These are phyloP conservation scores for Fusarium goolgardi DNA, from an alignment of 2,329 filamentous ascomycete species.

Conservation along the genomic window DNA sequence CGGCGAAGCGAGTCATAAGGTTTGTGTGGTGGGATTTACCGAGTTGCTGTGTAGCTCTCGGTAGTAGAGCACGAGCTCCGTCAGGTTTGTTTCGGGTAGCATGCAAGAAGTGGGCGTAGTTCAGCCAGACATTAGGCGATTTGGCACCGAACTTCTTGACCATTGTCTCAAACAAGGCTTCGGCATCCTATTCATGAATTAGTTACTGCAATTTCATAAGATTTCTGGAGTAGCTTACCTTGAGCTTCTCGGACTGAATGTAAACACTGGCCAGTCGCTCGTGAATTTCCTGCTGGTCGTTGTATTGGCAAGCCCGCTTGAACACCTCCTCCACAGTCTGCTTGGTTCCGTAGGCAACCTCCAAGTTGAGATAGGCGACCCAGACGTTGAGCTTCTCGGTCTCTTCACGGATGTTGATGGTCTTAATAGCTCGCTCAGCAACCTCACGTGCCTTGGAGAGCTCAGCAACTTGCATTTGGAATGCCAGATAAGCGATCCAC, in stretches of 20 bases:
- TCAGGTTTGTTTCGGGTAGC: slow-evolving; percentile 75
- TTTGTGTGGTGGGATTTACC: slow-evolving; percentile 71
- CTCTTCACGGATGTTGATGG: slow-evolving; percentile 91
- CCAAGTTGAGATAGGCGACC: slow-evolving; percentile 93
- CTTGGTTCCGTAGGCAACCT: slow-evolving; percentile 88
- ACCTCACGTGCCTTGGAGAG: slow-evolving; percentile 88
- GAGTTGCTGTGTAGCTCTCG: slow-evolving; percentile 86
- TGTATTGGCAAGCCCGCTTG: slow-evolving; percentile 92
- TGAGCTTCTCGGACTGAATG: slow-evolving; percentile 87
- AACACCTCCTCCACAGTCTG: slow-evolving; percentile 87
- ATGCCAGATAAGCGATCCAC: slow-evolving; percentile 99
- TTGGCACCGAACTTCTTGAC: slow-evolving; percentile 89
- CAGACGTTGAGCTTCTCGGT: slow-evolving; percentile 95
- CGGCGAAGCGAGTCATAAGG: slow-evolving; percentile 87
- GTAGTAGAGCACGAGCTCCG: slow-evolving; percentile 80
- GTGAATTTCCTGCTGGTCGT: slow-evolving; percentile 89
- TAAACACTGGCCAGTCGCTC: slow-evolving; percentile 93
- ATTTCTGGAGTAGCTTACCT: slow-evolving; percentile 66
- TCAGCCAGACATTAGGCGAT: slow-evolving; percentile 85
- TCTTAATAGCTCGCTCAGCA: slow-evolving; percentile 88
- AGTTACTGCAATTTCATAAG: slow-evolving; percentile 33
- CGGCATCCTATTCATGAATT: slow-evolving; percentile 76
- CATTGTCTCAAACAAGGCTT: slow-evolving; percentile 86
- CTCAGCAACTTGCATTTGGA: slow-evolving; percentile 93
- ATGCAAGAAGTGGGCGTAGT: slow-evolving; percentile 95